A percentile compares a stretch with the other conserved stretches of the same genome.
Conservation (phyloP, 805 yeast genomes). For the Hermanozyma aechmeae region DNA sequence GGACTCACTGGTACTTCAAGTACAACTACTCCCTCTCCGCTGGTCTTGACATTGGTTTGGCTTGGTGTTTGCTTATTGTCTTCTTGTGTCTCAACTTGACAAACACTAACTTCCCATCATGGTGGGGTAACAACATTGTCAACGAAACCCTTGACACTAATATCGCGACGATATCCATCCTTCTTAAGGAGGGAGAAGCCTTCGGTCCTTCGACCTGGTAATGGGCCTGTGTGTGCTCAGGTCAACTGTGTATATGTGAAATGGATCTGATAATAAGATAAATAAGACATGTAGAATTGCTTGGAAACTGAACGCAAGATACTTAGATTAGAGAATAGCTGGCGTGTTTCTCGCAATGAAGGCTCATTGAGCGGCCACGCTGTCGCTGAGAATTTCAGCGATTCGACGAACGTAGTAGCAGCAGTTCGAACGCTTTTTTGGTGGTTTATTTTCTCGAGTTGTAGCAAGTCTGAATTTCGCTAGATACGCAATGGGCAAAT, state of each 20-base stretch:
- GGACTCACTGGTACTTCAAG: slow-evolving; percentile 36
- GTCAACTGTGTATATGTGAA: neutral
- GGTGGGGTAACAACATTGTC: slow-evolving; percentile 63
- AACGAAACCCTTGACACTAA: slow-evolving; percentile 30
- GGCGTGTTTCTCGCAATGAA: neutral
- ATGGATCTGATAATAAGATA: neutral
- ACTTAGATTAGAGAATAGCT: neutral
- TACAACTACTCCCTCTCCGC: slow-evolving; percentile 37
- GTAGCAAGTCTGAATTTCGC: too few species aligned
- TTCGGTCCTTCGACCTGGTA: slow-evolving; percentile 44
- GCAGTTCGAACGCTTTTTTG: too few species aligned
- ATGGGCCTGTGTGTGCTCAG: slow-evolving; percentile 3
- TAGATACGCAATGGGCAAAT: too few species aligned
- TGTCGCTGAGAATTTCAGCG: too few species aligned
- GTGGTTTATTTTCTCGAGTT: too few species aligned
- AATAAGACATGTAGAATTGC: neutral
- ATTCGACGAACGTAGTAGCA: too few species aligned
- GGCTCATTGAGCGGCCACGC: neutral
- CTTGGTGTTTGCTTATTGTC: slow-evolving; percentile 29
- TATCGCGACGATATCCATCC: slow-evolving; percentile 16
- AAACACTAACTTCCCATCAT: slow-evolving; percentile 20
- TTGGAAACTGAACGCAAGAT: neutral
- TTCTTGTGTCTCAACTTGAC: slow-evolving; percentile 22
- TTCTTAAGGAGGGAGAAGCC: slow-evolving; percentile 28
- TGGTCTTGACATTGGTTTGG: slow-evolving; percentile 36